Evolutionary conservation across 2,329 filamentous ascomycete species (phyloP), one percentile per base, ranked within the genome.

Genomic region (Huntiella bhutanensis): DNA sequence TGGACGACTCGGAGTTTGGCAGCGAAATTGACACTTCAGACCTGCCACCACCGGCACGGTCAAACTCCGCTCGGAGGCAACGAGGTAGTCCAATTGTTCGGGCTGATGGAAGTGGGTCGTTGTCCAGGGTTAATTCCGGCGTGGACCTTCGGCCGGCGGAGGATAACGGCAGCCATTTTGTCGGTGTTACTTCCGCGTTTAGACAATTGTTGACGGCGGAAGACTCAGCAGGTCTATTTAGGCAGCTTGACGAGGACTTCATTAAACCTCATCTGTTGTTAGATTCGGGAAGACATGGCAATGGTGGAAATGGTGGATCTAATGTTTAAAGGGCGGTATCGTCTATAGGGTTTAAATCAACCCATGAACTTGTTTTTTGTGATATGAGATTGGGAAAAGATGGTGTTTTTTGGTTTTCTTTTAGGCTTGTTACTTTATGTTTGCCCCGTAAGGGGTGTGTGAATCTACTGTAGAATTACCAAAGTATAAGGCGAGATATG

Each of bases 221-320:
- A 43, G 91, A 98, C 59, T 86, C 92, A 39, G 82, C 83, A 7
- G 85, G 82, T 40, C 75, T 92, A 64, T 93, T 98, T 61, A 79
- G 78, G 54, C 87, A 94, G 62, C 66, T 98, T 50, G 91, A 98
- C 59, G 91, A 98, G 61, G 85, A 87, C 51, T 95, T 86, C 60
- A 87, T 96, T 62, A 96, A 96, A 67, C 88, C 88, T 13, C 83
- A 80, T 58, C 64, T 96, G 47, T 62, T 96, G 53, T 70, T 96
- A 15, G 87, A 95, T 62, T 47, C 48, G 11, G 48, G 44, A 17
- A 48, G 17, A 40, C 43, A 49, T 37, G 43, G 54, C 19, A 51
- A 53, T 3, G 53, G 56, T n/a, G 57, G 58, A 4, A 54, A 52
- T 12, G 54, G 55, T 2, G 54, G 55, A 39, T 53, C 55, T 16